Percentiles rank a stretch among this genome's conserved stretches.
phyloP scores from a whole-genome alignment of 768 basidiomycete genomes.

The Russula abietina region DNA sequence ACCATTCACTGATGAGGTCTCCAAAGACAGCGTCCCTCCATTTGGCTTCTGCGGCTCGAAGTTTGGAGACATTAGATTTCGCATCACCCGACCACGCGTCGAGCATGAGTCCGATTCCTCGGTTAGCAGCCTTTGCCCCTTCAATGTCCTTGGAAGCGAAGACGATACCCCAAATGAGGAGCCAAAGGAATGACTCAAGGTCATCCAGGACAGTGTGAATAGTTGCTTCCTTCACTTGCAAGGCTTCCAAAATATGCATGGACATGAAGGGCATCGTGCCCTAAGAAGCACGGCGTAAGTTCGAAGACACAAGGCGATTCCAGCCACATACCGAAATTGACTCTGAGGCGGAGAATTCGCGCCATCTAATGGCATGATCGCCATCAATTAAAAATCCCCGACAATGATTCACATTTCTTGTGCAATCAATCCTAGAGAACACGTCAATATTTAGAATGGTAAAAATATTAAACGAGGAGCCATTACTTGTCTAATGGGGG shows the following conservation, averaged over 20 bases:
- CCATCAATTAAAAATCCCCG: too few relatives aligned
- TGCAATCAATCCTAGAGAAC: neutral
- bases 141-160: neutral
- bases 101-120: neutral
- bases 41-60: too few relatives aligned
- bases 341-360: too few relatives aligned
- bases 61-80: too few relatives aligned
- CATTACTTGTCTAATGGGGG: neutral
- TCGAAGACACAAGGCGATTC: too few relatives aligned
- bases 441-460: neutral
- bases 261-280: neutral
- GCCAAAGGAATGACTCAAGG: slow-evolving; percentile 3
- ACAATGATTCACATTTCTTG: neutral
- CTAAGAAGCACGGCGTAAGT: neutral
- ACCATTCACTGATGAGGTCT: too few relatives aligned
- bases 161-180: neutral
- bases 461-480: neutral
- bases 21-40: too few relatives aligned
- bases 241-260: neutral
- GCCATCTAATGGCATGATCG: neutral
- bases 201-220: neutral
- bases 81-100: too few relatives aligned
- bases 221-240: fast-evolving
- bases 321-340: neutral
- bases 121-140: neutral